Evolutionary conservation across 2,329 filamentous ascomycete genomes (phyloP), one percentile per base, ranked within the genome.

Genomic region (Simplicillium aogashimaense): DNA sequence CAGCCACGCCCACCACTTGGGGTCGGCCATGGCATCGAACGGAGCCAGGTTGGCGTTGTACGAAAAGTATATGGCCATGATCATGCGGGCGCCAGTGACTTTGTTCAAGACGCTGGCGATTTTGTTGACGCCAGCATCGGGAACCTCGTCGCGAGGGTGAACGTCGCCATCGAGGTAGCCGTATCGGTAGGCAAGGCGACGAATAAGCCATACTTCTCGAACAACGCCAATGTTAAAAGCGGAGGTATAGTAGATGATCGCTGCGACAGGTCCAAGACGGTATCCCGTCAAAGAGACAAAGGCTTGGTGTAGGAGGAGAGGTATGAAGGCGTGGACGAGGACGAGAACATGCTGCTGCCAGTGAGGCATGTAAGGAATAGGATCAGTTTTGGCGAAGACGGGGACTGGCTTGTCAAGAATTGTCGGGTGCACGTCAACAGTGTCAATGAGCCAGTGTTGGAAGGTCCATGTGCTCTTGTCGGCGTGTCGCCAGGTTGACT

Each of bases 161-260:
- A 58, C 53, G 41, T 65, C 60, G 4, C 63, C 63, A 39, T 66
- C 63, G 3, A 66, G 50, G 38, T 61, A 65, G 7, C 63, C 63
- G 20, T 58, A 53, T 0, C 40, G 38, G 29, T 65, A 60, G 1
- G 59, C 62, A 1, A 65, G 47, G 6, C 51, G 50, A 7, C 62
- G 57, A 11, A 66, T 52, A 3, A 53, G 51, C 17, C 59, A 53
- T 3, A 64, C 43, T 33, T 65, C 53, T 37, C 58, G 59, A 35
- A 65, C 57, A 6, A 56, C 58, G 25, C 59, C 60, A 8, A 52
- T 37, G 25, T 63, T 61, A 45, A 65, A 63, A 3, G 53, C 51
- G 1, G 55, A 15, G 4, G 48, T 57, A 45, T 66, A 65, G 35
- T 62, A 56, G 13, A 59, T 7, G 31, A 62, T 56, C 3, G 55